Percentiles rank a stretch among this genome's conserved stretches.
Conservation (phyloP, 2,329 filamentous ascomycete genomes). For the Cladosporium sp. region DNA sequence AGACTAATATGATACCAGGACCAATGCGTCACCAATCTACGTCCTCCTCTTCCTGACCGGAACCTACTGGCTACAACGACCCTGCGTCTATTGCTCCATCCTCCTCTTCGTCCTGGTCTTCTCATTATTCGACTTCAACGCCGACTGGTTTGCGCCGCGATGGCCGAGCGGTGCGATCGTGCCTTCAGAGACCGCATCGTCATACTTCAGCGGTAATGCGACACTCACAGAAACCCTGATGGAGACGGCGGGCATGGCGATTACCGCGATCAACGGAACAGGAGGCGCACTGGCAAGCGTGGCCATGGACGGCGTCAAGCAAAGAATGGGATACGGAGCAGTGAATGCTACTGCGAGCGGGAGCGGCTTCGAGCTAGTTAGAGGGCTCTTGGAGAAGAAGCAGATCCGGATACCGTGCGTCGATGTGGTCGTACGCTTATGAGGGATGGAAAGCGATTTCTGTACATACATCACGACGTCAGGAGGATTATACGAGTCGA, state of each 20-base stretch:
- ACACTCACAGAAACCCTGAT: conserved; percentile 55
- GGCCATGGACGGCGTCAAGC: conserved; percentile 62
- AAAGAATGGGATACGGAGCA: conserved; percentile 42
- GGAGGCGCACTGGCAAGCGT: conserved; percentile 66
- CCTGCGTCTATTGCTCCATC: conserved; percentile 96
- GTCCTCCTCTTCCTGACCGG: conserved; percentile 67
- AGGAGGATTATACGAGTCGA: neutral
- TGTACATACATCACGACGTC: neutral
- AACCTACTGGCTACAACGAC: conserved; percentile 94
- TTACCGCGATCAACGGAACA: conserved; percentile 66
- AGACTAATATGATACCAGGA: conserved; percentile 36
- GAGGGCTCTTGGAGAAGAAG: conserved; percentile 75
- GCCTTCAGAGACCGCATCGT: conserved; percentile 41
- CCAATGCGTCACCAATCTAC: conserved; percentile 53
- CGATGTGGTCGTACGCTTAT: conserved; percentile 70
- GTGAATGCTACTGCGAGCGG: conserved; percentile 55
- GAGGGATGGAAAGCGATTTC: conserved; percentile 10
- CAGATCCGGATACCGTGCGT: conserved; percentile 93
- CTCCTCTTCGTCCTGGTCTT: conserved; percentile 93
- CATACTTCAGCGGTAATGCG: conserved; percentile 35
- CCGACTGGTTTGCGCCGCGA: conserved; percentile 92
- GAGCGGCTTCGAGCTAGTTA: conserved; percentile 81
- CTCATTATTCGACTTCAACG: conserved; percentile 90
- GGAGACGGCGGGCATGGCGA: conserved; percentile 61
- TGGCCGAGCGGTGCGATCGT: conserved; percentile 31